Base-by-base conservation (phyloP, 2,329 filamentous ascomycete species). In the Clonostachys chloroleuca region DNA sequence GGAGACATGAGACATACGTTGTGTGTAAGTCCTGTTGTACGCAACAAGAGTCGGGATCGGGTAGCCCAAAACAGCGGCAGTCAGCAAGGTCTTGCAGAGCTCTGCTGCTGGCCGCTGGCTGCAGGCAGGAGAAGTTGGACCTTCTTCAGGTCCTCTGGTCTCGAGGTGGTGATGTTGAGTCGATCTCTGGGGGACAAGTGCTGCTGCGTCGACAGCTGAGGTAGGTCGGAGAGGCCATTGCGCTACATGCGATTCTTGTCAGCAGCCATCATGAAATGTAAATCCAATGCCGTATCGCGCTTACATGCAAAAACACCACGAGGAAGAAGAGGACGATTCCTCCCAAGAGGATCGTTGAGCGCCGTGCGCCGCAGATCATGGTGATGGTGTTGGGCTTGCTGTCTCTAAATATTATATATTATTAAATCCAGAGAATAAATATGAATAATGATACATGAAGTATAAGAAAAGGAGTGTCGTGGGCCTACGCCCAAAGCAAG, bases 51-150 rank as follows among this genome's bases (percentile, higher is more conserved):
- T 49, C 6, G 60, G 59, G 5, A 44, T 53, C 3, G 61, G 61
- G 47, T 65, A 64, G 12, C 55, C 59, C 18, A 61, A 49, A 5
- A 59, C 52, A 6, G 54, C 45, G 33, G 58, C 50, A 2, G 60
- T 59, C 20, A 64, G 56, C 16, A 65, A 49, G 10, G 58, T 62
- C 54, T 64, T 65, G 56, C 61, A 65, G 6, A 64, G 41, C 55
- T 54, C 36, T 57, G 46, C 36, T 57, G 46, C 35, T 54, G 51
- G 39, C 51, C 49, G 7, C 52, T 44, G n/a, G 61, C 56, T 7
- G 57, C 56, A 1, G 59, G 56, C 2, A 63, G 53, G 10, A 65
- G 49, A 5, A 64, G 46, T 34, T 61, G 58, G n/a, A 59, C 30
- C 39, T 45, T 49, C 24, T 40, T 24, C 10, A 49, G 34, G 35